A percentile compares a stretch with the other conserved stretches of the same genome.
These are phyloP conservation scores for Waltergamsia citrina DNA, from an alignment of 2,329 filamentous ascomycete species.

Conservation along the genomic window DNA sequence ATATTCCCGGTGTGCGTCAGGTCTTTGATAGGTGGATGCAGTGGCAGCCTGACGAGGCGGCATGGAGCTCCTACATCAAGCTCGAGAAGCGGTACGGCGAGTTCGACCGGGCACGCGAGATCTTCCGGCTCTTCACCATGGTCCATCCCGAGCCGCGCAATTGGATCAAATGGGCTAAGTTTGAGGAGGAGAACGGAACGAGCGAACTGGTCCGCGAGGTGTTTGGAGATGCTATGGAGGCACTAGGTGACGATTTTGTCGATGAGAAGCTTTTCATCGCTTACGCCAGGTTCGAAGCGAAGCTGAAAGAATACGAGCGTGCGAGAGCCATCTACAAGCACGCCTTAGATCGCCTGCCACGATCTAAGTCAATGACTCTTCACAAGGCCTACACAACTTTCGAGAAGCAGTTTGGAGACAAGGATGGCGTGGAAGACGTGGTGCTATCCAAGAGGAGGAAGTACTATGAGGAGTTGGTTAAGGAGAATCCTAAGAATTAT, in stretches of 20 bases:
- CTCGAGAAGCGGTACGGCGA: conserved; percentile 93
- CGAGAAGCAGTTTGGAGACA: conserved; percentile 94
- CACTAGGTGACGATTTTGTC: conserved; percentile 87
- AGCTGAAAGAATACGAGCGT: conserved; percentile 90
- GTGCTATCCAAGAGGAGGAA: conserved; percentile 89
- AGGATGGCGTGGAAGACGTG: conserved; percentile 88
- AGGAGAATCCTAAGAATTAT: conserved; percentile 93
- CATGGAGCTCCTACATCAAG: conserved; percentile 95
- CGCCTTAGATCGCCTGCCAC: conserved; percentile 80
- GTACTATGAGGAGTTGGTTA: conserved; percentile 89
- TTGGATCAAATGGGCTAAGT: conserved; percentile 98
- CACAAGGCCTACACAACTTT: conserved; percentile 96
- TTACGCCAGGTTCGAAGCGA: conserved; percentile 90
- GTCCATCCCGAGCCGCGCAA: conserved; percentile 92
- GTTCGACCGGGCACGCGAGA: conserved; percentile 78
- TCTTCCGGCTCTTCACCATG: conserved; percentile 83
- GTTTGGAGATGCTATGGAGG: conserved; percentile 79
- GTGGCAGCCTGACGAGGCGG: conserved; percentile 94
- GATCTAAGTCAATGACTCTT: conserved; percentile 73
- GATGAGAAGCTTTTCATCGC: conserved; percentile 93
- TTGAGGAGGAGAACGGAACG: conserved; percentile 92
- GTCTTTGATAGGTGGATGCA: conserved; percentile 98
- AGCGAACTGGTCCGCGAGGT: conserved; percentile 88
- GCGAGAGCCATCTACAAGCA: conserved; percentile 95
- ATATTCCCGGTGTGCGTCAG: conserved; percentile 82